Percentiles rank a stretch among this genome's conserved stretches.
These are phyloP conservation scores for Barnettozyma wickerhamii DNA, from an alignment of 805 yeast species.

Conservation along the genomic window DNA sequence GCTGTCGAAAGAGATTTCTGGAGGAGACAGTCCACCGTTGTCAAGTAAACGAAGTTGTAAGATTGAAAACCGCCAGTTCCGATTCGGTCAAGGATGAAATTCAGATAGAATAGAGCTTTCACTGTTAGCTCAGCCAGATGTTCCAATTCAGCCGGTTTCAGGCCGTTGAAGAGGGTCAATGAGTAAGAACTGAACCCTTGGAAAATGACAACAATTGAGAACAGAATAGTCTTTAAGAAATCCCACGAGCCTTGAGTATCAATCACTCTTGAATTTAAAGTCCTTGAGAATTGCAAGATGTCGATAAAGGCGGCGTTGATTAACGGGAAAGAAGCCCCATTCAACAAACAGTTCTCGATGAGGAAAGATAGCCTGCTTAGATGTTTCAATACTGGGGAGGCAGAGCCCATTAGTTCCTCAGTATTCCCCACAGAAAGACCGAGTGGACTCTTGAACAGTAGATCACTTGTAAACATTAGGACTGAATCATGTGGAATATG, in stretches of 20 bases:
- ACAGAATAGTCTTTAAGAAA: constrained; percentile 37
- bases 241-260: constrained; percentile 30
- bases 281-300: constrained; percentile 13
- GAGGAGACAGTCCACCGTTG: constrained; percentile 39
- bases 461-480: constrained; percentile 13
- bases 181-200: constrained; percentile 44
- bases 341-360: constrained; percentile 33
- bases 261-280: constrained; percentile 6
- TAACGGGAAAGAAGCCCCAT: constrained; percentile 16
- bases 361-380: constrained; percentile 45
- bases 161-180: constrained; percentile 24
- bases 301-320: constrained; percentile 14
- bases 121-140: constrained; percentile 30
- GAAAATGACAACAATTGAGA: constrained; percentile 44
- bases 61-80: constrained; percentile 65
- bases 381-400: constrained; percentile 42
- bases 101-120: constrained; percentile 38
- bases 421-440: constrained; percentile 13
- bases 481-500: constrained; percentile 20
- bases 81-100: constrained; percentile 46
- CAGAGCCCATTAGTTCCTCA: constrained; percentile 3
- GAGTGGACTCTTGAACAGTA: constrained; percentile 20
- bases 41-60: constrained; percentile 54
- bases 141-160: constrained; percentile 14
- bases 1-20: constrained; percentile 27